Conservation (phyloP, 2,329 filamentous ascomycete genomes). For the Fusarium sp. region DNA sequence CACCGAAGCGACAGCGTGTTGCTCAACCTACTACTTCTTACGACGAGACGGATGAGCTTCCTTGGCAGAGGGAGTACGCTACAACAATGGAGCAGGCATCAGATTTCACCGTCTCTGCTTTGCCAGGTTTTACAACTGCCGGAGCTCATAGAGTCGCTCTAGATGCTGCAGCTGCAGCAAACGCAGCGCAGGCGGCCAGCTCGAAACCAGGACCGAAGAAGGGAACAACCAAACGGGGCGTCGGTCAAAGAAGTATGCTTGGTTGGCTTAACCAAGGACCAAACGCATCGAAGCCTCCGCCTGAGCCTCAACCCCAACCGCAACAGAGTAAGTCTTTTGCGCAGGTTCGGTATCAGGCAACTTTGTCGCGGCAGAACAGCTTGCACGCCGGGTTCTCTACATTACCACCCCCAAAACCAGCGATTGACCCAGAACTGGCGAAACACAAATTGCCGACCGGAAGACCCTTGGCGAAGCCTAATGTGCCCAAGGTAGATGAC, state of each 20-base stretch:
- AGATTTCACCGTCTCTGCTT: conserved; percentile 68
- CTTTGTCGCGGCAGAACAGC: conserved; percentile 39
- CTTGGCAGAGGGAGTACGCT: conserved; percentile 59
- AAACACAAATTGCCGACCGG: conserved; percentile 57
- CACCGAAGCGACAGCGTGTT: conserved; percentile 48
- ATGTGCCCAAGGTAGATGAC: conserved; percentile 40
- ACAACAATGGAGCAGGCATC: conserved; percentile 72
- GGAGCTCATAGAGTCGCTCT: conserved; percentile 62
- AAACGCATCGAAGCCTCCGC: conserved; percentile 22
- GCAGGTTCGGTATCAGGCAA: conserved; percentile 44
- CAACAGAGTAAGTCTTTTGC: conserved; percentile 32
- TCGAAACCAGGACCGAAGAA: conserved; percentile 40
- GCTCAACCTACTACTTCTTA: conserved; percentile 27
- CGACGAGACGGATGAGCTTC: conserved; percentile 44
- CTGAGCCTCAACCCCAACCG: conserved; percentile 27
- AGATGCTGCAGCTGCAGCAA: conserved; percentile 33
- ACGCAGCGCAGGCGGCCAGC: conserved; percentile 24
- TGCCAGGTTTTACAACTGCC: conserved; percentile 72
- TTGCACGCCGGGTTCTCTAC: conserved; percentile 4
- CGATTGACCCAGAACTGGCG: conserved; percentile 48
- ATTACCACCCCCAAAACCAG: conserved; percentile 17
- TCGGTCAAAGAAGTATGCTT: conserved; percentile 57
- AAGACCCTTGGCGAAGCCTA: conserved; percentile 52
- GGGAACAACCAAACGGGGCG: conserved; percentile 49
- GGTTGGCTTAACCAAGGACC: conserved; percentile 52